Percentiles rank a stretch among this genome's conserved stretches.
Conservation (phyloP, 1,284 basidiomycete genomes). For the Leucocoprinus gongylophorus region DNA sequence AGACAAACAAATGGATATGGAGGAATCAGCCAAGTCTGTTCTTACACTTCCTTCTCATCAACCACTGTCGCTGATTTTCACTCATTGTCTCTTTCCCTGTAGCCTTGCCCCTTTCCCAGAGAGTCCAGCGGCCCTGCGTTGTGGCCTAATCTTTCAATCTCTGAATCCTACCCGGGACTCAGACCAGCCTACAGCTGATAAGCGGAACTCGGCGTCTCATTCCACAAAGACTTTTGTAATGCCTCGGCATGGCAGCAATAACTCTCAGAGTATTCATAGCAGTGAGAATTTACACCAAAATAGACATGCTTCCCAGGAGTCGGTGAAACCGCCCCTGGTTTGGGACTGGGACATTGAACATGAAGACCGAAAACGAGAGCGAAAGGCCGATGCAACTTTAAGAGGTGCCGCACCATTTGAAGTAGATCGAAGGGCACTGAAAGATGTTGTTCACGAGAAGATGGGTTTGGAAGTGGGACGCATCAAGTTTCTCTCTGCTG, state of each 20-base stretch:
- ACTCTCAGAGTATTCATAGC: constrained; percentile 15
- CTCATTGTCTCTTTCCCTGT: background rate
- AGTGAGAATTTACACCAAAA: background rate
- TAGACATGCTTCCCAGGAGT: background rate
- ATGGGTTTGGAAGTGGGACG: constrained; percentile 56
- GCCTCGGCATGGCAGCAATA: constrained; percentile 25
- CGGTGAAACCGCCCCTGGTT: constrained; percentile 28
- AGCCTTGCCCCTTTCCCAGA: background rate
- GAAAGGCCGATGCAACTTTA: constrained; percentile 48
- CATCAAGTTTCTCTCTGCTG: constrained; percentile 67
- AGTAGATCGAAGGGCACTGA: constrained; percentile 63
- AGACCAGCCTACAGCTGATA: constrained; percentile 2
- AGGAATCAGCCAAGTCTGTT: background rate
- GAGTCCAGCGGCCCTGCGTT: background rate
- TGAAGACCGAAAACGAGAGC: constrained; percentile 54
- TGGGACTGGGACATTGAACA: constrained; percentile 69
- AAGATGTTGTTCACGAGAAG: constrained; percentile 68
- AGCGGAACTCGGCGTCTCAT: background rate
- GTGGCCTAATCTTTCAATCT: background rate
- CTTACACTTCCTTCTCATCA: background rate
- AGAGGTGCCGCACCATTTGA: constrained; percentile 59
- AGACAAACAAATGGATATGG: constrained; percentile 19
- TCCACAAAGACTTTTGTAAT: constrained; percentile 21
- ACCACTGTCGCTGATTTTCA: background rate
- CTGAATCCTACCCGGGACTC: background rate